A percentile compares a stretch with the other conserved stretches of the same genome.
Conservation (phyloP, 768 basidiomycete genomes). For the Hypholoma fasciculare region DNA sequence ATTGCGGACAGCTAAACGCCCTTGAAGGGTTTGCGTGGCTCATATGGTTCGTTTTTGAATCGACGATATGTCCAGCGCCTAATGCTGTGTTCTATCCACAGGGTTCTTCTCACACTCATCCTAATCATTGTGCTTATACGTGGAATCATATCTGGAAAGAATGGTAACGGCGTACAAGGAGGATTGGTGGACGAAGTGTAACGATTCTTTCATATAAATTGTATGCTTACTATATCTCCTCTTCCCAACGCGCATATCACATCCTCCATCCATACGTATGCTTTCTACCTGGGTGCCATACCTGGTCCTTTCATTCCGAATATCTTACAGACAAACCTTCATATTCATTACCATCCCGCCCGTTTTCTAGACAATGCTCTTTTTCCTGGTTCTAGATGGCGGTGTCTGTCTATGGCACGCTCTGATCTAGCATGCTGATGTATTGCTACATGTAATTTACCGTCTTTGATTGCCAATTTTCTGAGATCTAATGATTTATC, state of each 20-base stretch:
- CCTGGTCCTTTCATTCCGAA: too few species aligned
- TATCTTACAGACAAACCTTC: too few species aligned
- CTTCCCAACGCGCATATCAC: neutral
- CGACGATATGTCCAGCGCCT: neutral
- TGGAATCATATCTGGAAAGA: constrained; percentile 55
- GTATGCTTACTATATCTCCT: neutral
- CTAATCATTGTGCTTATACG: constrained; percentile 60
- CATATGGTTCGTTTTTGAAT: constrained; percentile 51
- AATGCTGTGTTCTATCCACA: constrained; percentile 23
- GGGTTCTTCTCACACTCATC: constrained; percentile 65
- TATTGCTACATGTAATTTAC: too few species aligned
- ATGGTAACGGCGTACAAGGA: constrained; percentile 69
- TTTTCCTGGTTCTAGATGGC: too few species aligned
- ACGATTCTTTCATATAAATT: neutral
- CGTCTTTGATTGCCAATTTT: too few species aligned
- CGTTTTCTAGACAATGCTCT: too few species aligned
- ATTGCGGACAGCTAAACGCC: constrained; percentile 79
- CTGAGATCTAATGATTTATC: too few species aligned
- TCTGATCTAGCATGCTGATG: too few species aligned
- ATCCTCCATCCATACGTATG: too few species aligned
- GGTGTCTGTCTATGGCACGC: too few species aligned
- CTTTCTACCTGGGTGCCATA: too few species aligned
- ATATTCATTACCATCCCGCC: too few species aligned
- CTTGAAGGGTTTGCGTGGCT: constrained; percentile 77
- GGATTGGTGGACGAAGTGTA: constrained; percentile 16